phyloP scores from a whole-genome alignment of 2,329 filamentous ascomycete species.

The Stylonectria norvegica region DNA sequence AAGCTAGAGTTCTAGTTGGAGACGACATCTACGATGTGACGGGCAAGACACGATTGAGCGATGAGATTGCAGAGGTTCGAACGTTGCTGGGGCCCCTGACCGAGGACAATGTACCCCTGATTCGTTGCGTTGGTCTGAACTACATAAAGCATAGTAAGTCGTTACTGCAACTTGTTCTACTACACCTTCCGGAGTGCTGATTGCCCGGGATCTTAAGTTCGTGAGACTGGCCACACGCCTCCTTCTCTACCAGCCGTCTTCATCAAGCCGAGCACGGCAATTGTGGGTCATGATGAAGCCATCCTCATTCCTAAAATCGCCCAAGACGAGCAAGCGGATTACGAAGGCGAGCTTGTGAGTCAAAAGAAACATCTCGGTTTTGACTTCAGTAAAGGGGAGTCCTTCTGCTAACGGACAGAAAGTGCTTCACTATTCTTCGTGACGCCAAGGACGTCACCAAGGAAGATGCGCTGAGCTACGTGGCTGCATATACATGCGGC shows the following conservation, averaged over 20 bases:
- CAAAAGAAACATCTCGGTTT: not conserved
- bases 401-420: not conserved
- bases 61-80: constrained; percentile 53
- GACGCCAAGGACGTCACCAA: constrained; percentile 43
- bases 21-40: constrained; percentile 47
- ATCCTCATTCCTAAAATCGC: constrained; percentile 47
- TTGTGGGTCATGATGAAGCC: constrained; percentile 33
- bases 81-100: constrained; percentile 51
- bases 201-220: constrained; percentile 34
- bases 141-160: constrained; percentile 53
- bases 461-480: constrained; percentile 41
- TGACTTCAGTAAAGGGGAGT: not conserved
- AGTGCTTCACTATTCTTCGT: not conserved
- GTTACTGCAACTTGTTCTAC: not conserved
- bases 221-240: constrained; percentile 47
- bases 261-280: constrained; percentile 45
- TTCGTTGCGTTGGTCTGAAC: constrained; percentile 58
- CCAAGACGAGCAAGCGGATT: constrained; percentile 47
- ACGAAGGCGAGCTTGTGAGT: constrained; percentile 42
- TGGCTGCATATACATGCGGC: constrained; percentile 44
- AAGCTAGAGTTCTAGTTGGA: constrained; percentile 51
- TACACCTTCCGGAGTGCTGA: not conserved
- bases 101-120: constrained; percentile 49
- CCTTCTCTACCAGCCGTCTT: constrained; percentile 50
- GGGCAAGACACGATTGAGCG: constrained; percentile 46